Evolutionary conservation across 805 yeast species (phyloP).

Genomic region (Teunomyces barrocoloradensis): DNA sequence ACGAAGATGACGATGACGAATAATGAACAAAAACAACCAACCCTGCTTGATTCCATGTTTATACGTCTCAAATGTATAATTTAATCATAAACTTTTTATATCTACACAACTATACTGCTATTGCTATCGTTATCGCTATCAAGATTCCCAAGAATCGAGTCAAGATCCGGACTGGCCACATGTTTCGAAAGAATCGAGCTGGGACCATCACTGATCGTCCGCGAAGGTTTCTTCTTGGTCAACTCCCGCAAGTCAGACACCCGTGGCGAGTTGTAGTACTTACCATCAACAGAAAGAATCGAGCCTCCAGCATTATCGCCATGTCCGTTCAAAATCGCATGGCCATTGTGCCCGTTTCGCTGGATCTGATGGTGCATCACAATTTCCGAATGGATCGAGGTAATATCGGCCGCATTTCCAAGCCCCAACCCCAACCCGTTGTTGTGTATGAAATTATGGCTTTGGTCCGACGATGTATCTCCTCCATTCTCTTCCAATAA

Average conservation of each 20-base stretch:
- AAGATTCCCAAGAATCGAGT: slow-evolving; percentile 33
- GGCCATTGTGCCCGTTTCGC: slow-evolving; percentile 5
- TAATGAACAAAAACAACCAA: background rate
- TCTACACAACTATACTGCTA: slow-evolving; percentile 20
- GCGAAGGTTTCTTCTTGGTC: slow-evolving; percentile 2
- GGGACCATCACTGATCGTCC: slow-evolving; percentile 12
- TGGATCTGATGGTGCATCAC: slow-evolving; percentile 14
- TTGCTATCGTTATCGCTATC: slow-evolving; percentile 33
- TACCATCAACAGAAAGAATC: slow-evolving; percentile 11
- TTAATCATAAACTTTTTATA: background rate
- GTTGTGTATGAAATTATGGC: slow-evolving; percentile 8
- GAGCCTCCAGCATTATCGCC: slow-evolving; percentile 15
- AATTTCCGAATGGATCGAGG: slow-evolving; percentile 39
- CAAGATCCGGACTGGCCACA: slow-evolving; percentile 30
- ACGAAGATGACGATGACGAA: slow-evolving; percentile 9
- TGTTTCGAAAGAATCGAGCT: slow-evolving; percentile 32
- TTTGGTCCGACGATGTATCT: background rate
- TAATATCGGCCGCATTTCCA: slow-evolving; percentile 41
- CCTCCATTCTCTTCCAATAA: background rate
- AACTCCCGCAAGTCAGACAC: slow-evolving; percentile 36
- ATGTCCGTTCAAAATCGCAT: background rate
- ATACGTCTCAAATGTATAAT: slow-evolving; percentile 1
- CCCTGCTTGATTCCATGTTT: background rate
- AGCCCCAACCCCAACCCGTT: slow-evolving; percentile 26
- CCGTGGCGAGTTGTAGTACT: slow-evolving; percentile 22